Evolutionary conservation across 108 stramenopile species (phyloP), one percentile per base, ranked within the genome.

Genomic region (Chaetoceros muelleri): DNA sequence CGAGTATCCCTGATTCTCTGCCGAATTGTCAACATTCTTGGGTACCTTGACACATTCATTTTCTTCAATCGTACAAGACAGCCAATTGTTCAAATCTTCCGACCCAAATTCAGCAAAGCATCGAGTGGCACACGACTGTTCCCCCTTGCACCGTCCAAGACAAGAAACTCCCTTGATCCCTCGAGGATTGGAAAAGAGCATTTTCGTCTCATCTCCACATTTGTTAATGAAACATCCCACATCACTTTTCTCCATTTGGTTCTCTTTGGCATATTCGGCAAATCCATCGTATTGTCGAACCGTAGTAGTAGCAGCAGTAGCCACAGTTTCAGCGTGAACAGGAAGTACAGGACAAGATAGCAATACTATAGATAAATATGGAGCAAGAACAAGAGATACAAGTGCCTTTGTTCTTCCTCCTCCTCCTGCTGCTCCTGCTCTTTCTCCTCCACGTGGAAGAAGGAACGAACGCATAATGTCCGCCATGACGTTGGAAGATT

Each of bases 91-190:
- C 30, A 92, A 60, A 62, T 83, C 71, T 52, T 74, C 75, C 17
- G 67, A 70, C 1, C 85, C 80, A 53, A 72, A 87, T 60, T 85
- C 81, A 24, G 84, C 84, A 75, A 92, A 92, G 68, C 90, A 87
- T 47, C 83, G 78, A 2, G 85, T 91, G 30, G 85, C 83, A 63
- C 86, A 85, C 22, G 73, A 66, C 66, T 93, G 90, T 57, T 95
- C 91, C 16, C 91, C 94, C 65, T 91, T 91, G 82, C 94, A 95
- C 26, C 87, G 60, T 19, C 94, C 94, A 13, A 95, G 56, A 57
- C 94, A 95, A 20, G 70, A 67, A 8, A 86, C 78, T 46, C 88
- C 88, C 57, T 85, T 85, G 67, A 94, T 84, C 13, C 93, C 87
- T 23, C 82, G 81, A 10, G 93, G 93, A 63, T 89, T 87, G 55